These are phyloP conservation scores for Brassica cretica DNA, from an alignment of 345 rosid species.

Conservation along the genomic window DNA sequence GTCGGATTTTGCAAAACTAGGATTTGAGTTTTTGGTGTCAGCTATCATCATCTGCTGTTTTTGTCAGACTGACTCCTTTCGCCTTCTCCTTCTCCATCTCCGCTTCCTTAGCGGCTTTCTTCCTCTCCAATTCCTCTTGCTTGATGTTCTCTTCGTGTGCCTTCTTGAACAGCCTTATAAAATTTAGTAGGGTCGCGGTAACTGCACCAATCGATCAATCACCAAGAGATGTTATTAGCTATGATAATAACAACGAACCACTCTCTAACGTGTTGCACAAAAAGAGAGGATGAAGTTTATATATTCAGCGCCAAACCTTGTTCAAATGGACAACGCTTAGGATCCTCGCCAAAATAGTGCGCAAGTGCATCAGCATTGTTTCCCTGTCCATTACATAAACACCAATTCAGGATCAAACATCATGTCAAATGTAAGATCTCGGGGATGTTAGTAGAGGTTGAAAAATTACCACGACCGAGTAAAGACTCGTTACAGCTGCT, in stretches of 20 bases:
- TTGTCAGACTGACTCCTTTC: constrained; percentile 61
- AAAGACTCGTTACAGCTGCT: constrained; percentile 68
- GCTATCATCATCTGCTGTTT: constrained; percentile 48
- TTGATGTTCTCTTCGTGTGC: constrained; percentile 94
- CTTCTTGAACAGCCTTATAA: constrained; percentile 80
- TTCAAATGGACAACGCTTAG: constrained; percentile 96
- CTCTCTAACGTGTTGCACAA: neutral
- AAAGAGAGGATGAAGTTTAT: neutral
- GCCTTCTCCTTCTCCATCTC: constrained; percentile 75
- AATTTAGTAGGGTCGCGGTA: constrained; percentile 76
- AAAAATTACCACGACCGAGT: constrained; percentile 77
- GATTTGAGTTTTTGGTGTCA: constrained; percentile 10
- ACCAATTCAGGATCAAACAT: neutral
- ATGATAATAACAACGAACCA: neutral
- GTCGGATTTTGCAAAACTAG: constrained; percentile 12
- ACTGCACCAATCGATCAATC: constrained; percentile 53
- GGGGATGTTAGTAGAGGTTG: constrained; percentile 16
- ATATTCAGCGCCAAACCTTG: constrained; percentile 59
- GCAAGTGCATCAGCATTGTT: constrained; percentile 98
- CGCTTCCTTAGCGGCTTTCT: constrained; percentile 89
- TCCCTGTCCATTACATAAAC: constrained; percentile 55
- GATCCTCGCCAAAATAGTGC: constrained; percentile 94
- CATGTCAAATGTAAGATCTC: constrained; percentile 7
- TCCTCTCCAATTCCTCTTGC: constrained; percentile 87
- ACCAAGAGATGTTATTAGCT: constrained; percentile 7